phyloP scores from a whole-genome alignment of 2,329 filamentous ascomycete species.

The Raffaelea ambrosiae region DNA sequence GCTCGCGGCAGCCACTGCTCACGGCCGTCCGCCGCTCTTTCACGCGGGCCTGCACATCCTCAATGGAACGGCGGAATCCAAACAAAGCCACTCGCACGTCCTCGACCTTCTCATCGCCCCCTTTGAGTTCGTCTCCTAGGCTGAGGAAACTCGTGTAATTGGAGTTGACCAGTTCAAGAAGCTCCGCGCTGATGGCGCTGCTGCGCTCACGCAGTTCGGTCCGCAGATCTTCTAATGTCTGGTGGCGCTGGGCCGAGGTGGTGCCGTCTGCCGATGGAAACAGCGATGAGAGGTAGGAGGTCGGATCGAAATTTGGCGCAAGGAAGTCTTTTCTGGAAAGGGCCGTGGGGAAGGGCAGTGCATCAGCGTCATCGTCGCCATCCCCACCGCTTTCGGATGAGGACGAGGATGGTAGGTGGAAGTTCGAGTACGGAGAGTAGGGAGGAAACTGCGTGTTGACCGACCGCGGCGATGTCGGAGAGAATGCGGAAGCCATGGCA shows the following conservation, averaged over 20 bases:
- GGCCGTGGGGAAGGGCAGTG: conserved; percentile 80
- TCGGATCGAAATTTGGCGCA: conserved; percentile 65
- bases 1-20: conserved; percentile 52
- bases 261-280: conserved; percentile 20
- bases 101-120: conserved; percentile 86
- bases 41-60: conserved; percentile 62
- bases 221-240: conserved; percentile 90
- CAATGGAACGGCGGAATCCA: conserved; percentile 75
- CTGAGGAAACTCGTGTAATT: conserved; percentile 91
- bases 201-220: conserved; percentile 75
- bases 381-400: conserved; percentile 21
- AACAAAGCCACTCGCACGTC: conserved; percentile 81
- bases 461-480: conserved; percentile 16
- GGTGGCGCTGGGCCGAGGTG: conserved; percentile 68
- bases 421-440: conserved; percentile 25
- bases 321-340: conserved; percentile 80
- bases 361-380: conserved; percentile 48
- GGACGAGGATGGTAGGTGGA: conserved; percentile 32
- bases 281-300: conserved; percentile 59
- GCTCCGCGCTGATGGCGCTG: conserved; percentile 70
- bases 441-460: conserved; percentile 10
- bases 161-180: conserved; percentile 88
- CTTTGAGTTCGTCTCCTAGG: conserved; percentile 70
- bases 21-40: conserved; percentile 56
- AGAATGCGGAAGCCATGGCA: conserved; percentile 6